Conservation (phyloP, 2,329 filamentous ascomycete genomes). For the Stachybotrys echinatus region DNA sequence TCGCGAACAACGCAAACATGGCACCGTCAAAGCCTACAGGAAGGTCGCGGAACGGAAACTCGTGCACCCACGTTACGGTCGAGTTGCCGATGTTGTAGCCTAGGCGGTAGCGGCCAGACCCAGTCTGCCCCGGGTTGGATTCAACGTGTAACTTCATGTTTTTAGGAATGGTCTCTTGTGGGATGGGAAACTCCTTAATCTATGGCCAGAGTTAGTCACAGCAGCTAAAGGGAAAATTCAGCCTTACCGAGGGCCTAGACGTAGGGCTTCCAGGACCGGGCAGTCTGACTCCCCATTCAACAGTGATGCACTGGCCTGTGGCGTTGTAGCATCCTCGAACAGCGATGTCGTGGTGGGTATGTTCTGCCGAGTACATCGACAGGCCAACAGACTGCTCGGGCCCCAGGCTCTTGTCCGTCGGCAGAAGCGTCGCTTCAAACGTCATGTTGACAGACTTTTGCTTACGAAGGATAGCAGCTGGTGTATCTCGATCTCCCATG, state of each 20-base stretch:
- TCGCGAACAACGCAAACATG: constrained; percentile 16
- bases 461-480: constrained; percentile 20
- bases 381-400: constrained; percentile 17
- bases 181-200: constrained; percentile 5
- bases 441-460: constrained; percentile 24
- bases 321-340: constrained; percentile 16
- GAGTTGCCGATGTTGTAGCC: constrained; percentile 12
- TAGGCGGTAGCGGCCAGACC: constrained; percentile 13
- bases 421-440: constrained; percentile 14
- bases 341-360: constrained; percentile 18
- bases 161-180: constrained; percentile 4
- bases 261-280: constrained; percentile 8
- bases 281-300: constrained; percentile 5
- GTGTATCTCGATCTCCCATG: constrained; percentile 20
- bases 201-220: neutral
- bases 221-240: neutral
- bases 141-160: constrained; percentile 14
- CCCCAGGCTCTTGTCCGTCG: constrained; percentile 9
- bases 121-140: too few species aligned
- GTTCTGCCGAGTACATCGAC: constrained; percentile 18
- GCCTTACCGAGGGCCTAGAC: constrained; percentile 2
- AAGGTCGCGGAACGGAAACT: constrained; percentile 8
- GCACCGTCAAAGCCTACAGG: constrained; percentile 13
- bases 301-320: constrained; percentile 13
- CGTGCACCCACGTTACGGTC: constrained; percentile 9